These are phyloP conservation scores for Solanum peruvianum DNA, from an alignment of 257 asterid genomes.

Conservation along the genomic window DNA sequence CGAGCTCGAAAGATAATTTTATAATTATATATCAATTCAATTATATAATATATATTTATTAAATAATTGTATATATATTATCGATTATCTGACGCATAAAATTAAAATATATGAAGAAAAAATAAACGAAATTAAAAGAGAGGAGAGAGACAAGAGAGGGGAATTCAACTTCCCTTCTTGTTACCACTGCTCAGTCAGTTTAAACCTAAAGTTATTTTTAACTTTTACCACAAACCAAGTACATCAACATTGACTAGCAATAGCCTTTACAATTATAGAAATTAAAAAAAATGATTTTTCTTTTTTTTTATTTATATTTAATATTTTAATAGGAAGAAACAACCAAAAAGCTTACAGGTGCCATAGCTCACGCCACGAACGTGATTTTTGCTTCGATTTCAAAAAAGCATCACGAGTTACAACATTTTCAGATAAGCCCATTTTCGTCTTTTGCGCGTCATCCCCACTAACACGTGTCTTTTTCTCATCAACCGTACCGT, in stretches of 20 bases:
- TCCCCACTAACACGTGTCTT: slow-evolving; percentile 36
- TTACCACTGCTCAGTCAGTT: background rate
- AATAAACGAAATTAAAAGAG: no score
- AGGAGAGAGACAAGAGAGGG: no score
- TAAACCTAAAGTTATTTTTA: background rate
- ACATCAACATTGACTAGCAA: background rate
- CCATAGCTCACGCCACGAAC: slow-evolving; percentile 11
- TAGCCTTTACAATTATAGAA: background rate
- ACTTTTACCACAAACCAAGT: background rate
- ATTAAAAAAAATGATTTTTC: background rate
- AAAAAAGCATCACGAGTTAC: slow-evolving; percentile 12
- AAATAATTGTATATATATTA: no score
- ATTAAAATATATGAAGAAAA: fast-evolving
- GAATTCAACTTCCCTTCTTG: background rate
- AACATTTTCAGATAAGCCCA: slow-evolving; percentile 10
- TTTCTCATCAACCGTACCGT: background rate
- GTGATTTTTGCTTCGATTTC: slow-evolving; percentile 24
- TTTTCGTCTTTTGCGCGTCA: slow-evolving; percentile 19
- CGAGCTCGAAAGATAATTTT: fast-evolving
- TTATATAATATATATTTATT: no score
- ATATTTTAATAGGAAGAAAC: background rate
- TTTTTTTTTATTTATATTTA: no score
- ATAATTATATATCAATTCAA: no score
- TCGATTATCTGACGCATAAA: fast-evolving
- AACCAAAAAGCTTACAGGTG: background rate